Percentiles rank a stretch among this genome's conserved stretches.
Conservation (phyloP, 805 yeast species). For the Metschnikowia borealis region DNA sequence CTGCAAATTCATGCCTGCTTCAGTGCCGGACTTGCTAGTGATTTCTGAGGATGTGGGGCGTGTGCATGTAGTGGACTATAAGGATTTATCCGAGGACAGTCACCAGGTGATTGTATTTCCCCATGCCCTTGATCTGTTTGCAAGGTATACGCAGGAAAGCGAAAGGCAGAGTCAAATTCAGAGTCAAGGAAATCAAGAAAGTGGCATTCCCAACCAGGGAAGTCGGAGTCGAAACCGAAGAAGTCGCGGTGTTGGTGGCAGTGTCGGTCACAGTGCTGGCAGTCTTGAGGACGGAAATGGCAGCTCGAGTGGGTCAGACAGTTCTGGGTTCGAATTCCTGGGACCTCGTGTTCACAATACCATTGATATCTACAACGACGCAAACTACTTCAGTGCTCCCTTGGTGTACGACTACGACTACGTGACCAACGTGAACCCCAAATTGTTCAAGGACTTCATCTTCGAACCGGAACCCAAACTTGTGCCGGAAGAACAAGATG, state of each 20-base stretch:
- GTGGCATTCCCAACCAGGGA: too few relatives aligned
- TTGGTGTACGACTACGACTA: slow-evolving; percentile 42
- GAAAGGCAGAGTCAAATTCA: too few relatives aligned
- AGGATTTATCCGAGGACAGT: slow-evolving; percentile 44
- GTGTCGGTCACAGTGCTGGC: too few relatives aligned
- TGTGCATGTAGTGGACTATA: slow-evolving; percentile 77
- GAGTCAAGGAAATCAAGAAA: too few relatives aligned
- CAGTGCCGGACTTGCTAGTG: slow-evolving; percentile 71
- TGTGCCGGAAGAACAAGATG: neutral
- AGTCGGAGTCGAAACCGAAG: too few relatives aligned
- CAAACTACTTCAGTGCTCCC: slow-evolving; percentile 27
- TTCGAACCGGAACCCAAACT: slow-evolving; percentile 26
- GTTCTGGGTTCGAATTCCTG: neutral
- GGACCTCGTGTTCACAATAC: slow-evolving; percentile 3
- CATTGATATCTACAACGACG: slow-evolving; percentile 12
- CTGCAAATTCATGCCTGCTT: slow-evolving; percentile 47
- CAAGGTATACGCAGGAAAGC: slow-evolving; percentile 16
- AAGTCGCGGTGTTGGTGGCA: too few relatives aligned
- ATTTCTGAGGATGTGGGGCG: slow-evolving; percentile 83
- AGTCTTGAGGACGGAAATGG: too few relatives aligned
- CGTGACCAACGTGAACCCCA: slow-evolving; percentile 33
- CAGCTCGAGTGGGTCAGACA: too few relatives aligned
- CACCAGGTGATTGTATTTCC: slow-evolving; percentile 69
- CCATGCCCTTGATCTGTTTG: slow-evolving; percentile 40
- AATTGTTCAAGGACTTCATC: slow-evolving; percentile 33